A percentile compares a stretch with the other conserved stretches of the same genome.
These are phyloP conservation scores for Vaccinium corymbosum DNA, from an alignment of 148 eudicot species.

Conservation along the genomic window DNA sequence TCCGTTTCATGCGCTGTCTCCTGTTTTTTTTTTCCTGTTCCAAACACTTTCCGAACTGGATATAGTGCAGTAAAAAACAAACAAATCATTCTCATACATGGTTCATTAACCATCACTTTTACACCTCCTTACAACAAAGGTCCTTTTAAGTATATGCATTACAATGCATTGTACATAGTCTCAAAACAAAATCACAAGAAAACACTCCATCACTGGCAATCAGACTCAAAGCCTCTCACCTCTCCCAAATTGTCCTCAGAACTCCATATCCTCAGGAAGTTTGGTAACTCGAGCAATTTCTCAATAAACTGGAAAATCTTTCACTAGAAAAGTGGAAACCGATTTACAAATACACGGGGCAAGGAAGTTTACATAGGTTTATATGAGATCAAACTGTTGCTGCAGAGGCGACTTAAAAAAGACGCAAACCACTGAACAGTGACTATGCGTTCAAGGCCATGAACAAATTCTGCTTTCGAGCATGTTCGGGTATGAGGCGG, in stretches of 20 bases:
- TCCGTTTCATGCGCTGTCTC: too few species aligned
- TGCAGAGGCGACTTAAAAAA: not conserved
- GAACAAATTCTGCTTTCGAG: constrained; percentile 87
- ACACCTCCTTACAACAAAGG: not conserved
- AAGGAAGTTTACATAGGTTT: constrained; percentile 4
- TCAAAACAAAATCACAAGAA: constrained; percentile 5
- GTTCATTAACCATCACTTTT: not conserved
- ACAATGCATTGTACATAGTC: not conserved
- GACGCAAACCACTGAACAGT: not conserved
- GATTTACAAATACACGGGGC: constrained; percentile 7
- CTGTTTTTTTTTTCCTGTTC: too few species aligned
- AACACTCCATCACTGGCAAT: not conserved
- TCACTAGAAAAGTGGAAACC: not conserved
- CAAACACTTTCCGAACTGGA: not conserved
- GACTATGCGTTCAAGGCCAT: constrained; percentile 78
- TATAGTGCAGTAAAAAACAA: not conserved
- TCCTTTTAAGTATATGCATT: not conserved
- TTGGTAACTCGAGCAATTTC: not conserved
- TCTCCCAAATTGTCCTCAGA: not conserved
- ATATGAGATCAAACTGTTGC: not conserved
- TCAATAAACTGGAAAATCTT: not conserved
- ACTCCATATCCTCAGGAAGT: not conserved
- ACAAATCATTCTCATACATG: not conserved
- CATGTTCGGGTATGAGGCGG: constrained; percentile 94
- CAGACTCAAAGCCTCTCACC: constrained; percentile 10